A percentile compares a stretch with the other conserved stretches of the same genome.
phyloP scores from a whole-genome alignment of 768 basidiomycete species.

The Fibroporia radiculosa region DNA sequence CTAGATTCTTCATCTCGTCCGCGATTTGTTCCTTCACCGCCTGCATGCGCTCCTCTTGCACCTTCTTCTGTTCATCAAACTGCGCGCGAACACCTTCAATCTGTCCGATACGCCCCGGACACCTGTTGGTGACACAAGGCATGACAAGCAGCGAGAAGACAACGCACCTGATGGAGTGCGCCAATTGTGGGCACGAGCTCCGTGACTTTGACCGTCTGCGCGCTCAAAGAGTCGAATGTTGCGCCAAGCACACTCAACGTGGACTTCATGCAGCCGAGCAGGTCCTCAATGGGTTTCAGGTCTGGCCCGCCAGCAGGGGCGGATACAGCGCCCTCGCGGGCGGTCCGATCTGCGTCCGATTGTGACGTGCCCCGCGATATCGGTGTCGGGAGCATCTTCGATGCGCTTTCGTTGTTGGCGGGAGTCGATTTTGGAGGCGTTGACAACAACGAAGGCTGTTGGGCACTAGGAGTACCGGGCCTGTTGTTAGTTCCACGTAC shows the following conservation, averaged over 20 bases:
- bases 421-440: not conserved
- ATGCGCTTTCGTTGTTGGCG: too few species aligned
- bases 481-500: too few species aligned
- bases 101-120: not conserved
- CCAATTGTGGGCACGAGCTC: not conserved
- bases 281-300: not conserved
- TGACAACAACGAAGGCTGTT: too few species aligned
- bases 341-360: not conserved
- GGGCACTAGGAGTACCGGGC: too few species aligned
- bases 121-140: not conserved
- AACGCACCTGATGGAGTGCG: constrained; percentile 2
- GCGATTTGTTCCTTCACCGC: not conserved
- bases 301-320: too few species aligned
- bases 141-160: not conserved
- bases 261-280: not conserved
- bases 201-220: not conserved
- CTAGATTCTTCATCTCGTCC: constrained; percentile 1
- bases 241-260: not conserved
- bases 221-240: constrained; percentile 1
- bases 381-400: not conserved
- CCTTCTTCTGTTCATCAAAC: not conserved
- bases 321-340: not conserved
- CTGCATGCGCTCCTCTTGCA: constrained; percentile 2
- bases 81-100: not conserved
- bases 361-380: not conserved